Evolutionary conservation across 2,329 filamentous ascomycete genomes (phyloP).

Genomic region (Hirsutella minnesotensis): DNA sequence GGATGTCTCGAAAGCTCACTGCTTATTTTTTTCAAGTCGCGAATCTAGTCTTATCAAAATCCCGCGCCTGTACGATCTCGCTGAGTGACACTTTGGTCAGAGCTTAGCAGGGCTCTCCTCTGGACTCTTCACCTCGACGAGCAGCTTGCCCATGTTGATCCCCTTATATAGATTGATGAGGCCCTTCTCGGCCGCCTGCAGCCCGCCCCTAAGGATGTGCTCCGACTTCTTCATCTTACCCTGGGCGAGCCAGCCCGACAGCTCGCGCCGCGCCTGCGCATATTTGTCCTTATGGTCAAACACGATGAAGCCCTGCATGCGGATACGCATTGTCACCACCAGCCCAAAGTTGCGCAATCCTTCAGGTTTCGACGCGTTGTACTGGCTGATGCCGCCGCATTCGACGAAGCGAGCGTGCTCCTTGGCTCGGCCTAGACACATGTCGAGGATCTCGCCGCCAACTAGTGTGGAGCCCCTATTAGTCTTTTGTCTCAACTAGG

Average conservation of each 20-base stretch:
- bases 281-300: slow-evolving; percentile 54
- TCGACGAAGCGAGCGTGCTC: slow-evolving; percentile 54
- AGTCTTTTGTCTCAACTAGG: no score
- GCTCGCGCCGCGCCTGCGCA: slow-evolving; percentile 42
- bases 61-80: no score
- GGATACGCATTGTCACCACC: slow-evolving; percentile 42
- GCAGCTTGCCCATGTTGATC: slow-evolving; percentile 56
- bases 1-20: no score
- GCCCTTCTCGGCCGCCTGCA: slow-evolving; percentile 50
- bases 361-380: slow-evolving; percentile 44
- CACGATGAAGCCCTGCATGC: slow-evolving; percentile 62
- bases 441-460: slow-evolving; percentile 58
- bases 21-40: no score
- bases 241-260: slow-evolving; percentile 56
- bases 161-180: slow-evolving; percentile 56
- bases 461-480: no score
- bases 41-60: no score
- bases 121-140: slow-evolving; percentile 45
- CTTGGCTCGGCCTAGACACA: slow-evolving; percentile 52
- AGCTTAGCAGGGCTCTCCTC: no score
- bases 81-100: no score
- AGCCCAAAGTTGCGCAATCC: slow-evolving; percentile 45
- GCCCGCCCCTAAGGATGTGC: slow-evolving; percentile 57
- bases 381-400: slow-evolving; percentile 60
- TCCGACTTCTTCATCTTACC: slow-evolving; percentile 63